Evolutionary conservation across 164 flowering plant species (phyloP), one percentile per base, ranked within the genome.

Genomic region (Aristolochia fimbriata): DNA sequence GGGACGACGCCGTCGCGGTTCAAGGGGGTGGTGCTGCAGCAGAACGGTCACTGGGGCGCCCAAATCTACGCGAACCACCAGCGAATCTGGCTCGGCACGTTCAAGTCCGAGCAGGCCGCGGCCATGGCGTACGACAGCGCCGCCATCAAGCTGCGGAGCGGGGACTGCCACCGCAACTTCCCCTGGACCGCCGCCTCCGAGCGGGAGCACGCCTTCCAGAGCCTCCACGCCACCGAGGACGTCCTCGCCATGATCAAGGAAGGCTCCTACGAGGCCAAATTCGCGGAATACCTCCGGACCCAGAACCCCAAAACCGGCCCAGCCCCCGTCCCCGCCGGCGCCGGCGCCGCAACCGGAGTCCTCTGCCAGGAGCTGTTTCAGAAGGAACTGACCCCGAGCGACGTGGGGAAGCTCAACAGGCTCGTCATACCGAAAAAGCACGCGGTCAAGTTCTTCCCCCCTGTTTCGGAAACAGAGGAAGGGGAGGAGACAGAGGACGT

Each of bases 371-470:
- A 70, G 27, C 81, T 90, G 2, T 91, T 91, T 47, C 80, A 75
- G n/a, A 91, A 91, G 79, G 94, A 84, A 71, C 71, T 91, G 21
- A 91, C 97, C 1, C 90, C 90, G 6, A 91, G 94, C 58, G 97
- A 91, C 59, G 96, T 91, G 3, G 86, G 97, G 6, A 88, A 86
- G 76, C 84, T 91, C 0, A 91, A 88, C 48, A 70, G 96, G 49
- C 86, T 88, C 22, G 96, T 91, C 10, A 88, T 91, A 20, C 96
- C 96, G 0, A 91, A 83, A 70, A 84, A 81, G 52, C 77, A 76
- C 48, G 97, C 96, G 1, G 43, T 27, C 3, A 27, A 27, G 55
- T 73, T 72, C 73, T 88, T 91, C n/a, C 82, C 85, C 4, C 47
- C 12, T 0, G 64, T 78, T 41, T 20, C 70, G 1, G 80, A 63